Evolutionary conservation across 2,329 filamentous ascomycete species (phyloP).

Genomic region (Fusarium scirpi): DNA sequence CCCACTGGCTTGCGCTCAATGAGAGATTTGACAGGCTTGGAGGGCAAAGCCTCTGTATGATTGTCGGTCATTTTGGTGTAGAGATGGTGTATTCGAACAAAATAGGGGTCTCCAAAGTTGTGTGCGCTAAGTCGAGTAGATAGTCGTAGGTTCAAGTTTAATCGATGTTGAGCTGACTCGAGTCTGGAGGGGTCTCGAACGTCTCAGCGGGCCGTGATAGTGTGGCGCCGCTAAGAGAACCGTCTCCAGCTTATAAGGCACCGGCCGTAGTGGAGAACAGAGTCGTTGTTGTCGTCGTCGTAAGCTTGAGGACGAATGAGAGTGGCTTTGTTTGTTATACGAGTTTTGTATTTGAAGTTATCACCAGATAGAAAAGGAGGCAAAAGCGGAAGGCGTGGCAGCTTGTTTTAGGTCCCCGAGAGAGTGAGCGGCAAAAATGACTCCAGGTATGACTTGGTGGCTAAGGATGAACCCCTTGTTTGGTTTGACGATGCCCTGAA

Average conservation of each 20-base stretch:
- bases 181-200: slow-evolving; percentile 20
- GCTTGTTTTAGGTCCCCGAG: slow-evolving; percentile 14
- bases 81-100: neutral
- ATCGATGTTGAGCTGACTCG: slow-evolving; percentile 3
- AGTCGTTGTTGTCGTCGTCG: slow-evolving; percentile 10
- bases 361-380: slow-evolving; percentile 16
- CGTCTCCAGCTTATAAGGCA: slow-evolving; percentile 40
- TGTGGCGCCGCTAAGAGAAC: slow-evolving; percentile 37
- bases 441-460: slow-evolving; percentile 20
- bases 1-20: slow-evolving; percentile 26
- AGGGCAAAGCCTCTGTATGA: slow-evolving; percentile 19
- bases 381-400: slow-evolving; percentile 2
- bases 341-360: slow-evolving; percentile 20
- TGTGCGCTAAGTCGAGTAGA: neutral
- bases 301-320: slow-evolving; percentile 24
- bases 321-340: slow-evolving; percentile 25
- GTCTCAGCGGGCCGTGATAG: slow-evolving; percentile 31
- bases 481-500: slow-evolving; percentile 33
- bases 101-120: neutral
- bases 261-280: slow-evolving; percentile 31
- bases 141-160: slow-evolving; percentile 8
- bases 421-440: slow-evolving; percentile 8
- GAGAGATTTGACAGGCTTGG: slow-evolving; percentile 11
- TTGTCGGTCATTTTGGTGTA: slow-evolving; percentile 30
- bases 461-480: slow-evolving; percentile 19